Evolutionary conservation across 2,329 filamentous ascomycete genomes (phyloP).

Genomic region (Polychaeton citri): DNA sequence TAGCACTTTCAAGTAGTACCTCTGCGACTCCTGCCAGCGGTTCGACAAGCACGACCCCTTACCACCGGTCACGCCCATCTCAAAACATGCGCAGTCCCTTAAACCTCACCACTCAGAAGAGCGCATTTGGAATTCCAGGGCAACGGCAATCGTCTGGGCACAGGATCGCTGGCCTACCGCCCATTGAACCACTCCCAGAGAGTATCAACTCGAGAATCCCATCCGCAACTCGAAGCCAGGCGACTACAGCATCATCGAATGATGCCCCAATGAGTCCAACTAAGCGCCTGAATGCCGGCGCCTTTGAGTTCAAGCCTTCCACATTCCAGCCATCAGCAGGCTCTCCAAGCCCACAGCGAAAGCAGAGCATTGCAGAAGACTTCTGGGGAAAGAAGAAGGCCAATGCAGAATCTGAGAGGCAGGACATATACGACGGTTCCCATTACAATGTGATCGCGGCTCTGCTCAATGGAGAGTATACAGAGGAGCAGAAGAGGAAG

Average conservation of each 20-base stretch:
- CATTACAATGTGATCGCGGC: conserved; percentile 48
- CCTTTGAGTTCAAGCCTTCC: conserved; percentile 74
- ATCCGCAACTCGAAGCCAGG: background rate
- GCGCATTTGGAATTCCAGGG: conserved; percentile 20
- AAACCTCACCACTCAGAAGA: background rate
- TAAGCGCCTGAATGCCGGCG: conserved; percentile 51
- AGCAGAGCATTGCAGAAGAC: conserved; percentile 6
- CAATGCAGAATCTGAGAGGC: conserved; percentile 9
- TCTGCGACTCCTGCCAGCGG: background rate
- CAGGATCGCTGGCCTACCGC: conserved; percentile 10
- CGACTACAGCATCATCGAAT: conserved; percentile 3
- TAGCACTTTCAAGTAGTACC: background rate
- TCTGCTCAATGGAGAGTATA: conserved; percentile 47
- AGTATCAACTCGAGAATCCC: conserved; percentile 32
- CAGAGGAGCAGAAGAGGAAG: conserved; percentile 33
- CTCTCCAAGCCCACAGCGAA: conserved; percentile 50
- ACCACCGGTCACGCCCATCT: background rate
- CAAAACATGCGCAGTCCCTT: background rate
- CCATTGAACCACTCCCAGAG: conserved; percentile 42
- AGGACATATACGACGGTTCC: conserved; percentile 42
- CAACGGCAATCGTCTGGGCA: conserved; percentile 29
- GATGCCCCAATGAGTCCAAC: conserved; percentile 38
- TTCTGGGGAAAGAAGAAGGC: conserved; percentile 29
- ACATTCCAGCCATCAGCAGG: conserved; percentile 70
- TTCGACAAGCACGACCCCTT: background rate